Conservation (phyloP, 2,329 filamentous ascomycete genomes). For the Alternaria triticimaculans region DNA sequence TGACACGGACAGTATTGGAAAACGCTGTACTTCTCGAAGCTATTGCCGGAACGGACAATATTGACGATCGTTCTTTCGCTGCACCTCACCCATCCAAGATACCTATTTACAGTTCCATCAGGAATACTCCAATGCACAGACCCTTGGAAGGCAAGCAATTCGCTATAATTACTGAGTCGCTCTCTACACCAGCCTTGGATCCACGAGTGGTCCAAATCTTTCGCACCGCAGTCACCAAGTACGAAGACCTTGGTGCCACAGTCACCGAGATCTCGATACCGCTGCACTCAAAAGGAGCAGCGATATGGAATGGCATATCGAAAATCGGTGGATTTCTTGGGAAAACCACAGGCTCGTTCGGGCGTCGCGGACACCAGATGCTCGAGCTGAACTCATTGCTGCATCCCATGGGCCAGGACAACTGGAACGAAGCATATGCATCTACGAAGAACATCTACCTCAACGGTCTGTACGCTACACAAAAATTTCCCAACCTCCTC, state of each 20-base stretch:
- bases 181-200: conserved; percentile 44
- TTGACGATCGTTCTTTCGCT: conserved; percentile 53
- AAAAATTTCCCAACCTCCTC: conserved; percentile 56
- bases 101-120: conserved; percentile 38
- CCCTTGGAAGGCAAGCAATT: conserved; percentile 37
- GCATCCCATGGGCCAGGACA: conserved; percentile 55
- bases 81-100: conserved; percentile 34
- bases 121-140: conserved; percentile 10
- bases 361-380: conserved; percentile 58
- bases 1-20: conserved; percentile 54
- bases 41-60: conserved; percentile 58
- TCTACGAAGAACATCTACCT: conserved; percentile 62
- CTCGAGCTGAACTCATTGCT: conserved; percentile 59
- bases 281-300: conserved; percentile 55
- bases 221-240: conserved; percentile 50
- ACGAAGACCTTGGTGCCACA: conserved; percentile 56
- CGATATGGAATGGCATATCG: conserved; percentile 58
- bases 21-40: conserved; percentile 53
- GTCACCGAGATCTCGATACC: conserved; percentile 61
- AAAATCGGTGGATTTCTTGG: conserved; percentile 54
- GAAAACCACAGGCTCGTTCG: conserved; percentile 50
- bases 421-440: conserved; percentile 60
- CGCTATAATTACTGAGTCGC: conserved; percentile 41
- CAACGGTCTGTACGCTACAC: conserved; percentile 57
- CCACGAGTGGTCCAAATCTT: conserved; percentile 53